phyloP scores from a whole-genome alignment of 2,329 filamentous ascomycete genomes.

The Ophiostoma tasmaniense region DNA sequence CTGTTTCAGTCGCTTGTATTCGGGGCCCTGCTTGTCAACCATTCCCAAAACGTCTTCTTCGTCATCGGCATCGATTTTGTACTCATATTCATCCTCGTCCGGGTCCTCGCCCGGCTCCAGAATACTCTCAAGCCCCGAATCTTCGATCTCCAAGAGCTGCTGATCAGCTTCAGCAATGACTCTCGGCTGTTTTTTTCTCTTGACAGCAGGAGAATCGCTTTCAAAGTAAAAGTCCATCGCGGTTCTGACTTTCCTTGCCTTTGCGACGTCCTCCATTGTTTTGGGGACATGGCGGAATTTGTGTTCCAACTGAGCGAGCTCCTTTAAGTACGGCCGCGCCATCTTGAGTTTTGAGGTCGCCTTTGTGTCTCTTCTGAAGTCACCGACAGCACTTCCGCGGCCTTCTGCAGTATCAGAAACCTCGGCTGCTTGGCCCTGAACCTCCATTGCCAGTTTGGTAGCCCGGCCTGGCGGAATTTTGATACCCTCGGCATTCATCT shows the following conservation, averaged over 20 bases:
- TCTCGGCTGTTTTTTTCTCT: not conserved
- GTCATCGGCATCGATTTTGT: not conserved
- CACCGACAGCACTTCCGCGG: not conserved
- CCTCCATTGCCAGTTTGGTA: slow-evolving; percentile 26
- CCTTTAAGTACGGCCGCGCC: not conserved
- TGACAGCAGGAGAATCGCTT: not conserved
- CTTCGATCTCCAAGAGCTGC: not conserved
- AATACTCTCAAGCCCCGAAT: not conserved
- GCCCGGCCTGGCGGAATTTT: slow-evolving; percentile 39
- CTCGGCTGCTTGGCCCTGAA: not conserved
- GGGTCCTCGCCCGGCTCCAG: not conserved
- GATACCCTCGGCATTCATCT: slow-evolving; percentile 40
- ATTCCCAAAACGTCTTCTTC: not conserved
- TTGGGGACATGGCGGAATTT: not conserved
- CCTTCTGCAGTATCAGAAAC: not conserved
- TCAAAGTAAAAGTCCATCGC: not conserved
- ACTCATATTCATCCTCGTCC: not conserved
- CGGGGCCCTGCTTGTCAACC: not conserved
- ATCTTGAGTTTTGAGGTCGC: not conserved
- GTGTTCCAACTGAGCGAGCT: not conserved
- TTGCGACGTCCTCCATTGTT: not conserved
- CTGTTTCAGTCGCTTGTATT: not conserved
- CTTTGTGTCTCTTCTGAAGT: not conserved
- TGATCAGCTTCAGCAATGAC: not conserved
- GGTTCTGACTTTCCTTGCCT: not conserved